Base-by-base conservation (phyloP, 2,329 filamentous ascomycete genomes). In the Colletotrichum filicis region DNA sequence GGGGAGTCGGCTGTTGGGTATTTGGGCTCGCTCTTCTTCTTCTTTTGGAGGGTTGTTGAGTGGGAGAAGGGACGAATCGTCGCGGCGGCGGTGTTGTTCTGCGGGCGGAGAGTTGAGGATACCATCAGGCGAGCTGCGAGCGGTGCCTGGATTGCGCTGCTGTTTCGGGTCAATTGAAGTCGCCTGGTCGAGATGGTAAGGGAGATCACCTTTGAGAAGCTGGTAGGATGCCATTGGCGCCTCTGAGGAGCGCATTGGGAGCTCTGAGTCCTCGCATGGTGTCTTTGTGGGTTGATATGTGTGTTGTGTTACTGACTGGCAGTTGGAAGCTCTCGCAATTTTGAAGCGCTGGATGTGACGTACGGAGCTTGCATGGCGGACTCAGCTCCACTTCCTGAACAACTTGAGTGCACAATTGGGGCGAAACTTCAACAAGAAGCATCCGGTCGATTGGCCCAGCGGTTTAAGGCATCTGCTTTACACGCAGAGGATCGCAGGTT, bases 401-500 rank as follows among this genome's bases (percentile, higher is more conserved):
- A 24, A 24, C 7, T 9, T 24, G 8, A 16, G 2, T 0, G 0
- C 12, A 2, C n/a, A 24, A 16, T 4, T 5, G 1, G 9, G 0
- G 1, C 2, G 0, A 9, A 37, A 1, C 1, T 16, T 6, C 60
- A 65, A 42, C 1, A 1, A 32, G 6, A 24, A 6, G 16, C n/a
- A 22, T 53, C 53, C 59, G 79, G 79, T 80, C 80, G 80, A 79
- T 78, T 83, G 79, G 82, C 79, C 79, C 79, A 84, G 82, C 77
- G 82, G 82, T 83, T 79, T n/a, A 83, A 79, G 79, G 79, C 80
- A 79, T 81, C 77, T 81, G 80, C 78, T 80, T 84, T 83, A 84
- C 82, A 83, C 82, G 79, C 81, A 81, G 77, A 82, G 80, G 82
- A 80, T 83, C 83, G 81, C 82, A 84, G 82, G 82, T 84, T 84